These are phyloP conservation scores for Pachysandra terminalis DNA, from an alignment of 164 flowering plant genomes.

Conservation along the genomic window DNA sequence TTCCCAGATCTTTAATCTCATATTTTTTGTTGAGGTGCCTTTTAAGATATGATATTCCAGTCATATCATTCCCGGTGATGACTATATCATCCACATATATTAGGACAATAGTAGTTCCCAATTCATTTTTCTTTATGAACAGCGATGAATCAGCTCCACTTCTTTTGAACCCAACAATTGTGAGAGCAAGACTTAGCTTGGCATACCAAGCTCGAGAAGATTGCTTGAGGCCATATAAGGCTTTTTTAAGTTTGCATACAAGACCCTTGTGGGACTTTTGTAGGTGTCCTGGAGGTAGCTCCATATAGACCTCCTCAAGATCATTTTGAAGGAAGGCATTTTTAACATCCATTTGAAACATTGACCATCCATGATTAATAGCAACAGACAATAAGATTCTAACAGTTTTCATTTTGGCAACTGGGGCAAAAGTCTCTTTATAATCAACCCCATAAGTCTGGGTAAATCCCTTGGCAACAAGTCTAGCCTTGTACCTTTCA, in stretches of 20 bases:
- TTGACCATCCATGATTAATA: not conserved
- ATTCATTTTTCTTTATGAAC: not conserved
- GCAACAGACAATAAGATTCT: constrained; percentile 7
- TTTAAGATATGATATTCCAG: not conserved
- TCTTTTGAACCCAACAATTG: not conserved
- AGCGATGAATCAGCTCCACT: not conserved
- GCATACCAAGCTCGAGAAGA: constrained; percentile 8
- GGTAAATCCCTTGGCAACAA: constrained; percentile 9
- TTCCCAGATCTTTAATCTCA: constrained; percentile 11
- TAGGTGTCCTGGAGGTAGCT: not conserved
- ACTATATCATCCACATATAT: constrained; percentile 12
- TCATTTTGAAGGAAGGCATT: constrained; percentile 12
- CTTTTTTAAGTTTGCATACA: constrained; percentile 3
- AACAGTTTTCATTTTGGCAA: not conserved
- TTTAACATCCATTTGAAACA: constrained; percentile 3
- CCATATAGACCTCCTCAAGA: not conserved
- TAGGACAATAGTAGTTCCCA: not conserved
- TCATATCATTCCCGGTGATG: not conserved
- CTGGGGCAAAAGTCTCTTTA: not conserved
- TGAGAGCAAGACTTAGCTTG: not conserved
- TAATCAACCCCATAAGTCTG: constrained; percentile 9
- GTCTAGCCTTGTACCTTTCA: too few relatives aligned
- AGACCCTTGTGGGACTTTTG: not conserved
- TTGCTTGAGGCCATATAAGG: constrained; percentile 8
- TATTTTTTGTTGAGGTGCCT: not conserved